Evolutionary conservation across 2,329 filamentous ascomycete species (phyloP).

Genomic region (Botrytis paeoniae): DNA sequence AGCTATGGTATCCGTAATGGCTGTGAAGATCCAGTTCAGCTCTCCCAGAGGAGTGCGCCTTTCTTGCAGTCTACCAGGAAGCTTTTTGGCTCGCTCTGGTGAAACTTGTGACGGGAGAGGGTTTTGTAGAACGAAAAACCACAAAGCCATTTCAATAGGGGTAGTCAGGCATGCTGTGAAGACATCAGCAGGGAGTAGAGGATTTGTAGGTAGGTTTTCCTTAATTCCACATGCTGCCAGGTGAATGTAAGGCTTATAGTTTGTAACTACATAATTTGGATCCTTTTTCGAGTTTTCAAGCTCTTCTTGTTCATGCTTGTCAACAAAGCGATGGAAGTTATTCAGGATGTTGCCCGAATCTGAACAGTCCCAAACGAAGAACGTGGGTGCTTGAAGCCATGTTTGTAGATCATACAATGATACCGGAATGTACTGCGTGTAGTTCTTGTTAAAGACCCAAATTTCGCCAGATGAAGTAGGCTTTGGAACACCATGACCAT

Average conservation of each 20-base stretch:
- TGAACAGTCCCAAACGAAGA: constrained; percentile 98
- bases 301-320: constrained; percentile 92
- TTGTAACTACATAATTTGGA: constrained; percentile 77
- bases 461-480: constrained; percentile 95
- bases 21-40: constrained; percentile 98
- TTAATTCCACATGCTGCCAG: constrained; percentile 86
- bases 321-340: constrained; percentile 91
- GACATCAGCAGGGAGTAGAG: constrained; percentile 85
- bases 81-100: constrained; percentile 79
- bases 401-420: constrained; percentile 92
- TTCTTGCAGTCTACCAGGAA: constrained; percentile 89
- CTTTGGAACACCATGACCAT: constrained; percentile 94
- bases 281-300: constrained; percentile 72
- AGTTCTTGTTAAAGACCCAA: constrained; percentile 99
- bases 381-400: constrained; percentile 91
- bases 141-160: constrained; percentile 93
- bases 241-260: constrained; percentile 71
- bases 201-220: constrained; percentile 93
- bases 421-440: constrained; percentile 97
- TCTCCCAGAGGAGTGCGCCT: constrained; percentile 90
- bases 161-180: constrained; percentile 96
- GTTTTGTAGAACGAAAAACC: constrained; percentile 95
- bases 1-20: constrained; percentile 97
- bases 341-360: constrained; percentile 92
- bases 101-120: constrained; percentile 60